Evolutionary conservation across 352 stramenopile genomes (phyloP), one percentile per base, ranked within the genome.

Genomic region (Globisporangium radiosum): DNA sequence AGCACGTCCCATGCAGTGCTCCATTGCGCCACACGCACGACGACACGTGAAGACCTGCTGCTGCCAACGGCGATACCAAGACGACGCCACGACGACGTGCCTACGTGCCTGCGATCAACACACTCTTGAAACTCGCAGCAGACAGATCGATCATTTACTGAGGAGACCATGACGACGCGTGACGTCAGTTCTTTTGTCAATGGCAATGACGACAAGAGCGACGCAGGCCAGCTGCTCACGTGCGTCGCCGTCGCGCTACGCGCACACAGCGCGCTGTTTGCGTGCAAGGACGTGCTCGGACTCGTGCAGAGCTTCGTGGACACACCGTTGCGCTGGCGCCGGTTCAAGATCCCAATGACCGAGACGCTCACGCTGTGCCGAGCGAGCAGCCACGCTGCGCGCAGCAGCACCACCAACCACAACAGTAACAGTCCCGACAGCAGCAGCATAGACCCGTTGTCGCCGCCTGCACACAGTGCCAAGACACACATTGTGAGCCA

Each of bases 351-450:
- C 37, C 59, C 59, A 7, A 44, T 64, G 52, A 58, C 59, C 38
- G 59, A 64, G 52, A 64, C 59, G 38, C 59, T 64, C 45, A 39
- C 45, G 38, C 50, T 64, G 42, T 59, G 59, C 14, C 59, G 59
- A 11, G 54, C n/a, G 15, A 54, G 45, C 59, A 54, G 44, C 17
- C 59, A 45, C 14, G 59, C 53, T 7, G 59, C 53, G 44, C 59
- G 59, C 37, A 11, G n/a, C 37, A 54, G n/a, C 55, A 13, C 1
- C 40, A 8, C 40, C 7, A 44, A 14, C 7, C 7, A 8, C 7
- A 14, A 1, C 7, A 14, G 7, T 1, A 8, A 8, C 7, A 8
- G 7, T 14, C 40, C 40, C 7, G 5, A 13, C 40, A 44, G 40
- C 40, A 33, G 25, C 25, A 33, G 1, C 25, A 33, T 3, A 33